Evolutionary conservation across 192 early-diverging fungal genomes (phyloP).

Genomic region (Cetraspora pellucida): DNA sequence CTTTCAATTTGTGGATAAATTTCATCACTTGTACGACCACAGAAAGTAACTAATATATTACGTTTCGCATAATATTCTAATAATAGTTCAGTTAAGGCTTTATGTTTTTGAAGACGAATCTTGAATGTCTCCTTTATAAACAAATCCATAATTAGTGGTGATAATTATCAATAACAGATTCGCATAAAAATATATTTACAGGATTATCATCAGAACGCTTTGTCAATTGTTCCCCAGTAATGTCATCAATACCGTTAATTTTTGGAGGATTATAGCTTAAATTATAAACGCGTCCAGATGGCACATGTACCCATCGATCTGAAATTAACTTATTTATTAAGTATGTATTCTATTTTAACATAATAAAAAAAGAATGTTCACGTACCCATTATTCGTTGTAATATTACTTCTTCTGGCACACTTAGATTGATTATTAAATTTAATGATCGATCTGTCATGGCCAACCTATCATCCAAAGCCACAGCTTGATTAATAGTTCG

Average conservation of each 20-base stretch:
- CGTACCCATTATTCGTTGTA: slow-evolving; percentile 83
- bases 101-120: slow-evolving; percentile 75
- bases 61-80: slow-evolving; percentile 76
- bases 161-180: slow-evolving; percentile 13
- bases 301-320: slow-evolving; percentile 94
- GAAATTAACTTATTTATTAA: slow-evolving; percentile 9
- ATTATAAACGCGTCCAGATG: slow-evolving; percentile 93
- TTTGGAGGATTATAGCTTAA: slow-evolving; percentile 91
- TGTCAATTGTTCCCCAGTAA: slow-evolving; percentile 90
- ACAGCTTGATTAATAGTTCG: slow-evolving; percentile 82
- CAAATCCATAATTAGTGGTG: slow-evolving; percentile 1
- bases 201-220: slow-evolving; percentile 88
- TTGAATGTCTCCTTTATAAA: slow-evolving; percentile 74
- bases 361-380: neutral
- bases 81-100: slow-evolving; percentile 77
- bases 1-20: slow-evolving; percentile 86
- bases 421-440: slow-evolving; percentile 87
- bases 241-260: slow-evolving; percentile 76
- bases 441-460: slow-evolving; percentile 60
- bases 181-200: slow-evolving; percentile 38
- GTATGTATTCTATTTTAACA: neutral
- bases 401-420: slow-evolving; percentile 88
- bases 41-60: slow-evolving; percentile 68
- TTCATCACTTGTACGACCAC: slow-evolving; percentile 84
- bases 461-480: slow-evolving; percentile 65